Conservation (phyloP, 2,329 filamentous ascomycete species). For the Monosporascus sp. region DNA sequence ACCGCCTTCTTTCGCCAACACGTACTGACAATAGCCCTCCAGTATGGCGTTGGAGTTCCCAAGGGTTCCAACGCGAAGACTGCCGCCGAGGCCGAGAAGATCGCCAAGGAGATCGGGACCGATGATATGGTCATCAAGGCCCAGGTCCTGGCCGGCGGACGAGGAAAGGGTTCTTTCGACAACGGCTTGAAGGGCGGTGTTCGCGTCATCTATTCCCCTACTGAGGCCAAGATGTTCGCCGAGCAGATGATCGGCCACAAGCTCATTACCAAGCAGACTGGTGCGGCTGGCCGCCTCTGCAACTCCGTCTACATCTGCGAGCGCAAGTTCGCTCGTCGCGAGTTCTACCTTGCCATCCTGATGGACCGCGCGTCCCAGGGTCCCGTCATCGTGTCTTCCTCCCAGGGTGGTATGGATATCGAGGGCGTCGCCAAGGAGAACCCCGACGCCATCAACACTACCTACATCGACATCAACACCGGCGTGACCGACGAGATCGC, state of each 20-base stretch:
- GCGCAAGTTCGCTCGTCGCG: constrained; percentile 97
- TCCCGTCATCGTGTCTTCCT: constrained; percentile 95
- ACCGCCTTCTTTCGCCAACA: background rate
- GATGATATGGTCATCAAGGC: constrained; percentile 99
- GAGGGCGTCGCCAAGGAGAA: constrained; percentile 97
- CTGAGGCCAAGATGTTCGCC: constrained; percentile 94
- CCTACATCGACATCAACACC: constrained; percentile 85
- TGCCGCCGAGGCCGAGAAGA: constrained; percentile 80
- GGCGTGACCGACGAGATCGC: constrained; percentile 97
- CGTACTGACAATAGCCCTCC: constrained; percentile 18
- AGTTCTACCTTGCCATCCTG: constrained; percentile 97
- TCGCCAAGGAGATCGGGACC: constrained; percentile 84
- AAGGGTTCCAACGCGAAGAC: constrained; percentile 81
- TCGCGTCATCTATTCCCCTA: constrained; percentile 96
- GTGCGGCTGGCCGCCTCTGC: constrained; percentile 86
- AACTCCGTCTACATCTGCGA: constrained; percentile 98
- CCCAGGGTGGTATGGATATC: constrained; percentile 98
- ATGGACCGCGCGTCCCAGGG: constrained; percentile 92
- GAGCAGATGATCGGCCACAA: constrained; percentile 99
- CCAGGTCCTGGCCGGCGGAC: constrained; percentile 93
- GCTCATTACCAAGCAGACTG: constrained; percentile 99
- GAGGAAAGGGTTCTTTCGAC: constrained; percentile 96
- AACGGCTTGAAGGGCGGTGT: constrained; percentile 99
- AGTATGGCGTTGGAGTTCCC: constrained; percentile 95
- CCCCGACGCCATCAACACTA: constrained; percentile 92